Conservation (phyloP, 441 rosid species). For the Eruca vesicaria region DNA sequence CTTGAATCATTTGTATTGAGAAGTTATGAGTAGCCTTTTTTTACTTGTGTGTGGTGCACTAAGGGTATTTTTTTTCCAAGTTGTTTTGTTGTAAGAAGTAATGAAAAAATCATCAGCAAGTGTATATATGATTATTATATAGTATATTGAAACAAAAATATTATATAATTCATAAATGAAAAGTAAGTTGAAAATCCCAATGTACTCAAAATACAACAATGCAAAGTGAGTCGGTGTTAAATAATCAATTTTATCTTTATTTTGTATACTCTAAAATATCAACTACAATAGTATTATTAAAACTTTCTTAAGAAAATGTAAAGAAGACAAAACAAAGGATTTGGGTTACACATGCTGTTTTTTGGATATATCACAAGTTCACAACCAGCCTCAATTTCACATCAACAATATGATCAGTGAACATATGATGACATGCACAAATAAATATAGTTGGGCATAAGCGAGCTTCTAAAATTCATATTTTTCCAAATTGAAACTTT, state of each 20-base stretch:
- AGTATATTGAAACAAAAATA: neutral
- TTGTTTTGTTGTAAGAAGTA: neutral
- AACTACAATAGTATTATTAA: neutral
- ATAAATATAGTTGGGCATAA: too few species aligned
- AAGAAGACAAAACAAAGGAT: neutral
- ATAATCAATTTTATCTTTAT: neutral
- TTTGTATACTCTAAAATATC: neutral
- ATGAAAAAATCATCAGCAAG: neutral
- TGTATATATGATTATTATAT: too few species aligned
- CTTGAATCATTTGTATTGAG: too few species aligned
- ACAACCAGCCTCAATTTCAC: neutral
- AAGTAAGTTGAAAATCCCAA: neutral
- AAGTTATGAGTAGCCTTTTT: too few species aligned
- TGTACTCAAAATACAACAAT: neutral
- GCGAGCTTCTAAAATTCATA: too few species aligned
- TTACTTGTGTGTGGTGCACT: too few species aligned
- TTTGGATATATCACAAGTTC: neutral
- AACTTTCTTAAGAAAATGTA: neutral
- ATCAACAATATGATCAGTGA: neutral
- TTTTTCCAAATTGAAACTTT: too few species aligned
- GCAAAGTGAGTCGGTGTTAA: too few species aligned
- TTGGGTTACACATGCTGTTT: neutral
- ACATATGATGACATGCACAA: neutral
- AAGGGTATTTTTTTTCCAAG: too few species aligned
- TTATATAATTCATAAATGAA: neutral